Base-by-base conservation (phyloP, 129 eudicot genomes). In the Pulicaria dysenterica region DNA sequence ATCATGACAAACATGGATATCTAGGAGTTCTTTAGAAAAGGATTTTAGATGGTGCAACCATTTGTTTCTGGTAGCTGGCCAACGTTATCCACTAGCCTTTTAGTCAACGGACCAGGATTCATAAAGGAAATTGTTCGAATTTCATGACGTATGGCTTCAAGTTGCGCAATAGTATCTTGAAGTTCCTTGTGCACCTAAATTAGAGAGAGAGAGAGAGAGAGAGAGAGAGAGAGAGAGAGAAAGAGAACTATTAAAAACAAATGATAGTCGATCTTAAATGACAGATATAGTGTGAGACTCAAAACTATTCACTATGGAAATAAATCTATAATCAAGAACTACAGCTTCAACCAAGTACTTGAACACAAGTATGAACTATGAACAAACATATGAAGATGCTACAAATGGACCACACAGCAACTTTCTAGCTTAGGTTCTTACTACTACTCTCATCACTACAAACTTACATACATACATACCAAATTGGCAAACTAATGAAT, bases 121-220 rank as follows among this genome's bases (percentile, higher is more conserved):
- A 91, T 73, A 60, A 88, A 83, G 42, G 96, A 88, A 46, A 90
- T 42, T 57, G 85, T 75, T 51, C 94, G 86, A 58, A 95, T 80
- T 80, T 90, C 97, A 78, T 95, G 92, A 12, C 91, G 89, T 72
- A 95, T 91, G 66, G 97, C 96, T 50, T 90, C 96, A 69, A 95
- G 64, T 73, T 95, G 97, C 43, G 99, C 96, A 77, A 86, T 83
- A 40, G 96, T 83, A 77, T 95, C 99, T 83, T 83, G 93, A 80
- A 90, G 84, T 76, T 95, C 99, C 76, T 95, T 95, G 78, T 91
- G 92, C 46, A 95, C 97, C 98, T 94, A 59, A 12, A 55, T 38
- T 37, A 8, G 7, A 3, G 40, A n/a, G 70, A 50, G 31, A 24
- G 31, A 24, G 31, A 24, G 31, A 24, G 31, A 24, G 31, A 24